phyloP scores from a whole-genome alignment of 2,329 filamentous ascomycete genomes.

The Magnaporthales sp. region DNA sequence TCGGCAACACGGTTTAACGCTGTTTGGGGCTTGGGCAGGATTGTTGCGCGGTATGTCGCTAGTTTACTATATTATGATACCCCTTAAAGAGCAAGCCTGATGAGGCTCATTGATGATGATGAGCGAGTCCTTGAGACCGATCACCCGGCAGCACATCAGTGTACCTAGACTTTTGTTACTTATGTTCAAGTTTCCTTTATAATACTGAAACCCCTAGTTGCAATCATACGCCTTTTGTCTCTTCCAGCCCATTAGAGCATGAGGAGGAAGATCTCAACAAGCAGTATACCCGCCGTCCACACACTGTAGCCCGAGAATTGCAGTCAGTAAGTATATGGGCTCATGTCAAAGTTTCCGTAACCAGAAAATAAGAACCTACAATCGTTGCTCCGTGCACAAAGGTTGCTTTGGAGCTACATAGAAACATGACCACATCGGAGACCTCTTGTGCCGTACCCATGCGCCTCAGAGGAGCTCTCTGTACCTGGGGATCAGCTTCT shows the following conservation, averaged over 20 bases:
- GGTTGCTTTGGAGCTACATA: slow-evolving; percentile 33
- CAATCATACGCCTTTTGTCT: not conserved
- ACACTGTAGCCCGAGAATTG: not conserved
- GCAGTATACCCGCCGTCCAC: slow-evolving; percentile 7
- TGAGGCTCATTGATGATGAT: not conserved
- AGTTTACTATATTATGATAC: slow-evolving; percentile 5
- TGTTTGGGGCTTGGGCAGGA: not conserved
- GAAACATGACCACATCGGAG: slow-evolving; percentile 35
- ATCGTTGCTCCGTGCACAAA: slow-evolving; percentile 35
- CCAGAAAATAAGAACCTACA: slow-evolving; percentile 3
- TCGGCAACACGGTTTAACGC: not conserved
- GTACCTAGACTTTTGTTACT: not conserved
- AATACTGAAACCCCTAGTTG: not conserved
- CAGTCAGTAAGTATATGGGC: not conserved
- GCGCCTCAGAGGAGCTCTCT: slow-evolving; percentile 26
- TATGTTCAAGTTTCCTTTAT: not conserved
- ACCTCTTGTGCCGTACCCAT: slow-evolving; percentile 35
- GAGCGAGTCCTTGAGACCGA: not conserved
- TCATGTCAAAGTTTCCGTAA: not conserved
- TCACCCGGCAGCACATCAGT: not conserved
- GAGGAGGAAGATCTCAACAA: not conserved
- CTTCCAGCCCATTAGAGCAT: not conserved
- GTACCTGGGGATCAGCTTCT: slow-evolving; percentile 20
- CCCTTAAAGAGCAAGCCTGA: not conserved
- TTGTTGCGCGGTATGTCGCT: not conserved